Evolutionary conservation across 2,329 filamentous ascomycete species (phyloP), one percentile per base, ranked within the genome.

Genomic region (Colletotrichum phormii): DNA sequence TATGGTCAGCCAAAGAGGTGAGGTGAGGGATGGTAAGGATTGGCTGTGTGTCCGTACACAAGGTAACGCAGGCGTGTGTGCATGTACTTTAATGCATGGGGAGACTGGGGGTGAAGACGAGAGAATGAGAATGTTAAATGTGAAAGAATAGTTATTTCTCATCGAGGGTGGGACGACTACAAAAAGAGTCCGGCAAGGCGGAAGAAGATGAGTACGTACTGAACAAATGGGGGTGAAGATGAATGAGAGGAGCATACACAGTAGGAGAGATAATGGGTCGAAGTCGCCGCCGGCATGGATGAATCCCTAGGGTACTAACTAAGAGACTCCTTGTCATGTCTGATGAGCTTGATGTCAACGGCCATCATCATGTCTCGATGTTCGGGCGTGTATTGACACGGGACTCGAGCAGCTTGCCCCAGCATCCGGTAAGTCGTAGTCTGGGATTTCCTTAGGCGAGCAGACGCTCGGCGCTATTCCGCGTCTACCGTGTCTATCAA

Each of bases 141-240:
- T n/a, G 51, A 51, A 51, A 24, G 18, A 13, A 46, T 31, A 18
- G 8, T 62, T 51, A 26, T 22, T 33, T 64, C 37, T 42, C 42
- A 33, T 29, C 22, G 54, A 71, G 63, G 68, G 67, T 57, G 35
- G 31, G 33, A 61, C 64, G 49, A 57, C 46, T 67, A 71, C 37
- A 61, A 71, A 61, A 49, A 71, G 29, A 13, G n/a, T 26, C 64
- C 18, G 35, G 29, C 22, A 53, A 60, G 68, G 68, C 68, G 35
- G 42, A 55, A 64, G 49, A 61, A 37, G 68, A 71, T 42, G 37
- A 42, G 37, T 71, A 71, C 57, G 64, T 71, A 67, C 51, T 26
- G 29, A 9, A 9, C 15, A n/a, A n/a, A 49, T n/a, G 42, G 42
- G 42, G 42, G 42, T 49, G 42, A 49, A 49, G 15, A 49, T 7